Percentiles rank a stretch among this genome's conserved stretches.
These are phyloP conservation scores for Discostella stelligeroides DNA, from an alignment of 108 stramenopile species.

Conservation along the genomic window DNA sequence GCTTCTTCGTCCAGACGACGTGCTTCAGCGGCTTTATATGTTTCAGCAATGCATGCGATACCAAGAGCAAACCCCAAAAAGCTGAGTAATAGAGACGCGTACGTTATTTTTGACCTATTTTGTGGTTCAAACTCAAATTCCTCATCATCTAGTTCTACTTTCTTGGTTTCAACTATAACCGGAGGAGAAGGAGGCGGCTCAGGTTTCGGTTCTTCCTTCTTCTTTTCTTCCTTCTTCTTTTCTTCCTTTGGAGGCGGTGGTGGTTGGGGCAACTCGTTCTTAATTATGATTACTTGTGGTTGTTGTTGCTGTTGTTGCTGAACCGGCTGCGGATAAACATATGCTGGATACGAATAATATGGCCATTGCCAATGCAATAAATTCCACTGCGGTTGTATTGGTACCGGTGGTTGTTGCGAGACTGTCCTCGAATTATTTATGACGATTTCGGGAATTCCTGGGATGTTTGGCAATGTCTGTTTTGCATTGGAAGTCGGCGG, in stretches of 20 bases:
- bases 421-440: background rate
- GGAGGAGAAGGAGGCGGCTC: slow-evolving; percentile 1
- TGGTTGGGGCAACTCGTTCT: background rate
- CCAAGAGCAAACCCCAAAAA: slow-evolving; percentile 16
- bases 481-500: background rate
- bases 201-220: background rate
- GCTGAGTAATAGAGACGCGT: slow-evolving; percentile 10
- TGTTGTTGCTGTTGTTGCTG: slow-evolving; percentile 20
- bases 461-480: background rate
- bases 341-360: slow-evolving; percentile 2
- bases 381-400: background rate
- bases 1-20: background rate
- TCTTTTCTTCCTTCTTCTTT: too few species aligned
- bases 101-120: background rate
- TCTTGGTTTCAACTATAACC: too few species aligned
- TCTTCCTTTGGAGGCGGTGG: slow-evolving; percentile 11
- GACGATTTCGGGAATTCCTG: background rate
- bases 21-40: slow-evolving; percentile 16
- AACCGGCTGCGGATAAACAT: slow-evolving; percentile 4
- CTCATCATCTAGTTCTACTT: background rate
- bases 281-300: slow-evolving; percentile 10
- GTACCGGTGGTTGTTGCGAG: background rate
- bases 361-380: slow-evolving; percentile 2
- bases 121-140: background rate
- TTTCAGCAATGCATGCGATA: slow-evolving; percentile 24